Conservation (phyloP, 2,329 filamentous ascomycete genomes). For the Tolypocladium amazonense region DNA sequence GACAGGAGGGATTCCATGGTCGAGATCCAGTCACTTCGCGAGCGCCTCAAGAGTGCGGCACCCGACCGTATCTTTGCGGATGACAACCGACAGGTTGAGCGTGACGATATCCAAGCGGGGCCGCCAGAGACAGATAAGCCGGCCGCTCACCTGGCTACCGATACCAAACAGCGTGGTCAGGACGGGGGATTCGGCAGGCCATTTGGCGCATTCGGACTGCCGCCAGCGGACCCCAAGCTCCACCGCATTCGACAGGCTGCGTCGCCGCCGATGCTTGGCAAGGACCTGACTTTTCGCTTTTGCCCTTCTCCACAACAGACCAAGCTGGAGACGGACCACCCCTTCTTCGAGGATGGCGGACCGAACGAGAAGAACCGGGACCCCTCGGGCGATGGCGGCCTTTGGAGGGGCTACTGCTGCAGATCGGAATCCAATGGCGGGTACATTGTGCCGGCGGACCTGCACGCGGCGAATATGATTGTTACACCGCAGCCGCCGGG, state of each 20-base stretch:
- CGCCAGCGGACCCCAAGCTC: slow-evolving; percentile 28
- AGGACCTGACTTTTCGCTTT: slow-evolving; percentile 67
- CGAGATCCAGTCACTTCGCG: slow-evolving; percentile 8
- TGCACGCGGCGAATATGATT: slow-evolving; percentile 37
- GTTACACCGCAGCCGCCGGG: slow-evolving; percentile 34
- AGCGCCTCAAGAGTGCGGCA: slow-evolving; percentile 13
- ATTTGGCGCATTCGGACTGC: slow-evolving; percentile 28
- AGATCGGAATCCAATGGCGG: slow-evolving; percentile 23
- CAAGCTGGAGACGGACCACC: slow-evolving; percentile 70
- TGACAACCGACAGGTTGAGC: slow-evolving; percentile 2
- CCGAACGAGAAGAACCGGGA: slow-evolving; percentile 41
- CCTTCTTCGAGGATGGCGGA: slow-evolving; percentile 35
- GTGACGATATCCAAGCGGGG: neutral
- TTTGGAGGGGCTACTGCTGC: slow-evolving; percentile 70
- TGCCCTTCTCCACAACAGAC: slow-evolving; percentile 78
- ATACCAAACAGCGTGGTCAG: neutral
- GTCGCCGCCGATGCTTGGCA: slow-evolving; percentile 81
- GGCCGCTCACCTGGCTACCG: neutral
- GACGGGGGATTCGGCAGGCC: slow-evolving; percentile 26
- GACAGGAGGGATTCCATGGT: slow-evolving; percentile 17
- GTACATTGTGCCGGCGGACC: slow-evolving; percentile 28
- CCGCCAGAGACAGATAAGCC: neutral
- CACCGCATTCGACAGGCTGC: slow-evolving; percentile 39
- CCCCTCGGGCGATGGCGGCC: slow-evolving; percentile 47
- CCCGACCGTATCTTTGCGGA: slow-evolving; percentile 10